Conservation (phyloP, 768 basidiomycete genomes). For the Glaciozyma antarctica region DNA sequence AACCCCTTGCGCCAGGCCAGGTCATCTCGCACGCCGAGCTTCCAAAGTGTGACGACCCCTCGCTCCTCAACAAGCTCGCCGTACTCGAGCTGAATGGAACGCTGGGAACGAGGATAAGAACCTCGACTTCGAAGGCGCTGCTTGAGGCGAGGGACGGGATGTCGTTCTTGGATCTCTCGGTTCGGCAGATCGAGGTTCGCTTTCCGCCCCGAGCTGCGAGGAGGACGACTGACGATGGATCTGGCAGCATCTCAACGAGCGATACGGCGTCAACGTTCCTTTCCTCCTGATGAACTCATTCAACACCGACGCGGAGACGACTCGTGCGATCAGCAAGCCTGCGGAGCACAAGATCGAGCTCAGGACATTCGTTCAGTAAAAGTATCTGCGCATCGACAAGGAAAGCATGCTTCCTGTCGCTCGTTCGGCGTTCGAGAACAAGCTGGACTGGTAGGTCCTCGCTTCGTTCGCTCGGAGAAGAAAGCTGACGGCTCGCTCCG, state of each 20-base stretch:
- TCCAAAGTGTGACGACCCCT: not conserved
- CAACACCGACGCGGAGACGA: slow-evolving; percentile 93
- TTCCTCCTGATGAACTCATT: slow-evolving; percentile 97
- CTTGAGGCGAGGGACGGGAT: slow-evolving; percentile 92
- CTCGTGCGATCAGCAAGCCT: slow-evolving; percentile 91
- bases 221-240: not conserved
- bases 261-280: slow-evolving; percentile 70
- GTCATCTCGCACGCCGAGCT: not conserved
- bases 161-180: slow-evolving; percentile 89
- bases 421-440: slow-evolving; percentile 66
- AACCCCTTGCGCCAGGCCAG: not conserved
- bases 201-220: not conserved
- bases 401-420: slow-evolving; percentile 77
- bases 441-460: slow-evolving; percentile 58
- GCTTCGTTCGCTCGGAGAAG: too few species aligned
- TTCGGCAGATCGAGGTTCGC: slow-evolving; percentile 71
- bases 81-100: not conserved
- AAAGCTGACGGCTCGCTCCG: too few species aligned
- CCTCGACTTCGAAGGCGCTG: slow-evolving; percentile 65
- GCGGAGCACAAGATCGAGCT: slow-evolving; percentile 85
- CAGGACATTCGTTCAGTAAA: slow-evolving; percentile 54
- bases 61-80: not conserved
- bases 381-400: slow-evolving; percentile 82
- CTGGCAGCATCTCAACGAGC: slow-evolving; percentile 68
- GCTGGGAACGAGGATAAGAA: slow-evolving; percentile 38